Evolutionary conservation across 495 filamentous ascomycete genomes (phyloP).

Genomic region (Beverwykella pulmonaria): DNA sequence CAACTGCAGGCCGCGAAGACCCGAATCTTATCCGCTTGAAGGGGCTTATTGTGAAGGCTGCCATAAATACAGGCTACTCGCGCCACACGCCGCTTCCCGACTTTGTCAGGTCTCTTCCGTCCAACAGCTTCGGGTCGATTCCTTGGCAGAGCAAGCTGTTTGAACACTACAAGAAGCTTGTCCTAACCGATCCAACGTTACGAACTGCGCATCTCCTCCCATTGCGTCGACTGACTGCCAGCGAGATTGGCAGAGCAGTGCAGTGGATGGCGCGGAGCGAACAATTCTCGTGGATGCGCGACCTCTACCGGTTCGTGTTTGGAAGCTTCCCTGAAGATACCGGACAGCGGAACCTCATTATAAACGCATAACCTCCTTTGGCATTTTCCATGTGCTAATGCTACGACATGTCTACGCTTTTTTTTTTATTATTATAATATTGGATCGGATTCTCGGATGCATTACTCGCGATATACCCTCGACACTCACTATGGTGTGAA

Average conservation of each 20-base stretch:
- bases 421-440: not conserved
- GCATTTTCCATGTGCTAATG: not conserved
- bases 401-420: not conserved
- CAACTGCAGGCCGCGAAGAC: slow-evolving; percentile 68
- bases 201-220: slow-evolving; percentile 56
- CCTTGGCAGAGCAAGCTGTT: slow-evolving; percentile 71
- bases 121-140: slow-evolving; percentile 72
- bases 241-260: slow-evolving; percentile 75
- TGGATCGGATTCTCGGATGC: too few species aligned
- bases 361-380: slow-evolving; percentile 20
- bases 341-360: slow-evolving; percentile 40
- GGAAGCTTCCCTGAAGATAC: slow-evolving; percentile 79
- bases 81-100: slow-evolving; percentile 59
- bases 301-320: slow-evolving; percentile 82
- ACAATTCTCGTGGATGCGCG: slow-evolving; percentile 72
- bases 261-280: slow-evolving; percentile 69
- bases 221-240: slow-evolving; percentile 61
- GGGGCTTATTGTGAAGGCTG: slow-evolving; percentile 76
- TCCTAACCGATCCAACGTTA: slow-evolving; percentile 70
- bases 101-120: slow-evolving; percentile 75
- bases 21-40: slow-evolving; percentile 73
- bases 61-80: slow-evolving; percentile 74
- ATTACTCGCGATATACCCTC: slow-evolving; percentile 31
- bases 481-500: slow-evolving; percentile 22
- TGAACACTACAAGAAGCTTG: slow-evolving; percentile 74